Evolutionary conservation across 176 grass and related monocot species (phyloP), one percentile per base, ranked within the genome.

Genomic region (Secale cereale): DNA sequence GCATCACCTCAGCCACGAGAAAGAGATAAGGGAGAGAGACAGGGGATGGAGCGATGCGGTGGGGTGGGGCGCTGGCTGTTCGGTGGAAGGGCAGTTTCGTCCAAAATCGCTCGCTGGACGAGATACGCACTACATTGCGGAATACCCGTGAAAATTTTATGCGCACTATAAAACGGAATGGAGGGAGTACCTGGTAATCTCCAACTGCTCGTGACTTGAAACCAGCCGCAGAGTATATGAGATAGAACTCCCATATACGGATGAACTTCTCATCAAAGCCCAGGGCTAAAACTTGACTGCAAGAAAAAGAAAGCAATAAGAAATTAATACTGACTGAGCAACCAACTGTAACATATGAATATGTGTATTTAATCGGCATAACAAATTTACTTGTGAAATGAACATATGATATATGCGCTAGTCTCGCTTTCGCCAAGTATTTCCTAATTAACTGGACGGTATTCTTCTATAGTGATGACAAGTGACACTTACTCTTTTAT

Each of bases 241-340:
- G 66, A 5, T 70, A 70, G 66, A 37, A 70, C 20, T 70, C 66
- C 66, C 66, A 70, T 70, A 70, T 37, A 39, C 33, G 66, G 4
- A 70, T n/a, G 66, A 70, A 70, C 66, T 39, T 70, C 19, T 70
- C 66, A 39, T 70, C 66, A 70, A 70, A 70, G 66, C 66, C 66
- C 66, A 70, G 66, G 19, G 66, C 66, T 3, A 70, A 70, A 70
- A 70, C 20, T 70, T 70, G 33, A 37, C 66, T 70, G 20, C 4
- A n/a, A 39, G 20, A 70, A 39, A 68, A 36, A 20, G 3, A 37
- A 37, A n/a, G 1, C 33, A 1, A 70, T 70, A 6, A 70, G 19
- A 70, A 70, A 37, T 6, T 37, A 37, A 37, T 37, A 37, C 19
- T 12, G 37, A 69, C 19, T 69, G 66, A 33, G 17, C 15, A 67